Evolutionary conservation across 1,284 basidiomycete genomes (phyloP).

Genomic region (Albatrellus sp.): DNA sequence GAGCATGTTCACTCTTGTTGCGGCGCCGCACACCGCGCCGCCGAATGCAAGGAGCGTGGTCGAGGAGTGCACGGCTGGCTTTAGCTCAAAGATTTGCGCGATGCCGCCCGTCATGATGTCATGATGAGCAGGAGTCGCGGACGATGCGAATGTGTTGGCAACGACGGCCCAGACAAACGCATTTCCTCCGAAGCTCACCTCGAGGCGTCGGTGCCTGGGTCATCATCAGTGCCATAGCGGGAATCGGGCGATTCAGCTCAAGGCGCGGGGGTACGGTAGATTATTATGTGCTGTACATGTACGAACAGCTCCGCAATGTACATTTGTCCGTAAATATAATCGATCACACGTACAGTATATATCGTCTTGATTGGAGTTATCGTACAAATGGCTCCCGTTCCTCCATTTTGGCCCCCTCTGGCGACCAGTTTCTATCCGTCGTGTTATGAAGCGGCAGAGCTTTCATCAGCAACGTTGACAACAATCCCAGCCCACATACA

Average conservation of each 20-base stretch:
- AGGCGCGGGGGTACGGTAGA: too few species aligned
- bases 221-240: too few species aligned
- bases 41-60: constrained; percentile 29
- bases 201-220: too few species aligned
- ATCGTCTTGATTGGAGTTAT: too few species aligned
- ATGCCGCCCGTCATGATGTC: constrained; percentile 18
- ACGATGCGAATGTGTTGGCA: constrained; percentile 23
- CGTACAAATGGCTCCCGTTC: too few species aligned
- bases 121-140: constrained; percentile 26
- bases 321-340: too few species aligned
- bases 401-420: too few species aligned
- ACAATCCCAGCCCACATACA: constrained; percentile 5
- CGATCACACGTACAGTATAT: too few species aligned
- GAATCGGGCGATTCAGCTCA: too few species aligned
- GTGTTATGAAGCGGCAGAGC: constrained; percentile 5
- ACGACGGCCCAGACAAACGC: constrained; percentile 25
- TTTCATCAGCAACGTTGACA: constrained; percentile 6
- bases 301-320: too few species aligned
- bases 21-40: constrained; percentile 29
- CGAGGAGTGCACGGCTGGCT: constrained; percentile 23
- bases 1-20: constrained; percentile 27
- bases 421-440: constrained; percentile 11
- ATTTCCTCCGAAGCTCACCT: constrained; percentile 18
- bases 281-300: too few species aligned
- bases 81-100: constrained; percentile 26